These are phyloP conservation scores for Sordariomycetes sp. DNA, from an alignment of 2,329 filamentous ascomycete genomes.

Conservation along the genomic window DNA sequence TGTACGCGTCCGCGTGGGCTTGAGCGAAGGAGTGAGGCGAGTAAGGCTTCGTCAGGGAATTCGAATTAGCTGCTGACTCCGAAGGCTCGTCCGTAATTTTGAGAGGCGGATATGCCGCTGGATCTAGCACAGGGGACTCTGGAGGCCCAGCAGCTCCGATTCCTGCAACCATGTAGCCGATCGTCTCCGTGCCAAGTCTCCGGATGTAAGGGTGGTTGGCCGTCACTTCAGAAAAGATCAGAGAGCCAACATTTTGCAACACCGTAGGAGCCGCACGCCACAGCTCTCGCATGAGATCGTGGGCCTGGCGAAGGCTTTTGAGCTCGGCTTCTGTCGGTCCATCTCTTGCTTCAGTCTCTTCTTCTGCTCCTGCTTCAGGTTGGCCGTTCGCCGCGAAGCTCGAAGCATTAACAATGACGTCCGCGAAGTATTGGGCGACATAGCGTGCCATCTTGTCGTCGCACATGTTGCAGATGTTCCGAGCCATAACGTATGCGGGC, in stretches of 20 bases:
- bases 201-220: conserved; percentile 85
- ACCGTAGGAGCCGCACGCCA: conserved; percentile 88
- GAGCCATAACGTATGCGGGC: conserved; percentile 92
- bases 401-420: conserved; percentile 86
- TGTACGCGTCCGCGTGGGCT: conserved; percentile 68
- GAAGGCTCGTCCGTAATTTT: conserved; percentile 47
- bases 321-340: conserved; percentile 76
- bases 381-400: conserved; percentile 48
- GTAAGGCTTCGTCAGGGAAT: conserved; percentile 65
- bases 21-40: conserved; percentile 87
- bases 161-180: conserved; percentile 89
- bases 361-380: conserved; percentile 51
- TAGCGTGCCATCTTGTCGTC: conserved; percentile 92
- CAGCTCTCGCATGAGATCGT: conserved; percentile 79
- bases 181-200: conserved; percentile 81
- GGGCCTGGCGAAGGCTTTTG: conserved; percentile 81
- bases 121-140: conserved; percentile 62
- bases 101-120: conserved; percentile 74
- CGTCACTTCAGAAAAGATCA: conserved; percentile 83
- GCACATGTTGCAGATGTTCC: conserved; percentile 81
- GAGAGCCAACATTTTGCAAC: conserved; percentile 85
- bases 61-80: conserved; percentile 30
- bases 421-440: conserved; percentile 93
- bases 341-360: conserved; percentile 48
- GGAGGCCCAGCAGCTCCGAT: conserved; percentile 88